Evolutionary conservation across 2,329 filamentous ascomycete species (phyloP).

Genomic region (Biscogniauxia marginata): DNA sequence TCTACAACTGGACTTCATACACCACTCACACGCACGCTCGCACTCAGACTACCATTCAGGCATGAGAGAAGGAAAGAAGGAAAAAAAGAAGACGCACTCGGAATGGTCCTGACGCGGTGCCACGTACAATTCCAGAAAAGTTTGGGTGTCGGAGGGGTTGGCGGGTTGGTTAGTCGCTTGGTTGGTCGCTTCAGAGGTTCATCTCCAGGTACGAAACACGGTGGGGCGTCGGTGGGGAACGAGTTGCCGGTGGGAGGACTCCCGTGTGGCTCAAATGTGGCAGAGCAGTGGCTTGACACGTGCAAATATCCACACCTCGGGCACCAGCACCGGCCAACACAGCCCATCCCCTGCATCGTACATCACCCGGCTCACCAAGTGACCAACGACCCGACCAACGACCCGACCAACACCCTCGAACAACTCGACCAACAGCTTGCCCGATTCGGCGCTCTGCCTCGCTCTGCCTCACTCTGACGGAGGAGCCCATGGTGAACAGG

Average conservation of each 20-base stretch:
- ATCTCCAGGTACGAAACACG: no score
- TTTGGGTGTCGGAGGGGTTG: conserved; percentile 1
- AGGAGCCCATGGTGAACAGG: no score
- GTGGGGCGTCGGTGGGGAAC: no score
- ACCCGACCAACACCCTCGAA: no score
- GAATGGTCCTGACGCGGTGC: background rate
- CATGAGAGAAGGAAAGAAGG: background rate
- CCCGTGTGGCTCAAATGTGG: background rate
- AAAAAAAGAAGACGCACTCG: background rate
- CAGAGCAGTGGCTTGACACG: background rate
- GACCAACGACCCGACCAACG: no score
- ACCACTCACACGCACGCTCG: background rate
- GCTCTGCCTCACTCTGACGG: no score
- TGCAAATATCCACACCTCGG: background rate
- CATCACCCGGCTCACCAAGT: no score
- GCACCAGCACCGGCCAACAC: background rate
- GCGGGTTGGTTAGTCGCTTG: background rate
- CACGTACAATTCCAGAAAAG: background rate
- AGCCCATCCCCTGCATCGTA: background rate
- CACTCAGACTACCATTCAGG: background rate
- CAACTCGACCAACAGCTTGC: no score
- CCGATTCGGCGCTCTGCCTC: no score
- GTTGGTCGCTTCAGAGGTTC: background rate
- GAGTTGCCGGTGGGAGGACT: background rate
- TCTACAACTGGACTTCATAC: background rate